These are phyloP conservation scores for Crithidia bombi DNA, from an alignment of 208 protist species.

Conservation along the genomic window DNA sequence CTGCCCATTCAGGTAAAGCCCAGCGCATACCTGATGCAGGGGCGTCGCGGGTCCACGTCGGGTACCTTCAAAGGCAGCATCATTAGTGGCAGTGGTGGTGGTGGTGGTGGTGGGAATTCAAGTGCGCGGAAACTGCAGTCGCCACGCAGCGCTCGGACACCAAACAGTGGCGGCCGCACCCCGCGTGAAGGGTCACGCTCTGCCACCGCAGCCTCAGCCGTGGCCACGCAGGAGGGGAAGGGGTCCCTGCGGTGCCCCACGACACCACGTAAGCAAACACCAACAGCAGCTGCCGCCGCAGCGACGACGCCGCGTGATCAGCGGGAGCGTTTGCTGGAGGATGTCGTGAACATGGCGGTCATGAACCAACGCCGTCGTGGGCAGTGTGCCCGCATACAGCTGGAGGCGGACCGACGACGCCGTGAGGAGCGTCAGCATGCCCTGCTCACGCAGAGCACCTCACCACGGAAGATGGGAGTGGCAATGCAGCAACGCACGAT, in stretches of 20 bases:
- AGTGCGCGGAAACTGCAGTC: constrained; percentile 9
- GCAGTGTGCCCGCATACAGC: constrained; percentile 18
- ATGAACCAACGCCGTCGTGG: constrained; percentile 25
- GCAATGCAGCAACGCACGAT: neutral
- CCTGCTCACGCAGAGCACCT: constrained; percentile 1
- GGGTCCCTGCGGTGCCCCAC: neutral
- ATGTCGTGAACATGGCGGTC: constrained; percentile 31
- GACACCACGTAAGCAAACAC: neutral
- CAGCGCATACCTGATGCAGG: constrained; percentile 37
- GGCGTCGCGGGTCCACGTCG: neutral
- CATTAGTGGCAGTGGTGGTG: neutral
- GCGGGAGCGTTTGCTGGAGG: constrained; percentile 36
- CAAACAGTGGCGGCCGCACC: constrained; percentile 8
- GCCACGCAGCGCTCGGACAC: constrained; percentile 14
- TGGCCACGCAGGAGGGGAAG: neutral
- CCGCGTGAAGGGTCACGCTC: constrained; percentile 26
- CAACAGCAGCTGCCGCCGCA: constrained; percentile 5
- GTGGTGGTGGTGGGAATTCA: neutral
- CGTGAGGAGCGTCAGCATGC: constrained; percentile 28
- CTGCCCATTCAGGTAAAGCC: constrained; percentile 39
- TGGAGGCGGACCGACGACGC: constrained; percentile 24
- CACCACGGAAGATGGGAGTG: neutral
- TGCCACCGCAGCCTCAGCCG: constrained; percentile 1
- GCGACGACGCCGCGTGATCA: constrained; percentile 14
- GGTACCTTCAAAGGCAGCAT: neutral